Evolutionary conservation across 2,329 filamentous ascomycete species (phyloP).

Genomic region (Ophiocordyceps camponoti-saundersi): DNA sequence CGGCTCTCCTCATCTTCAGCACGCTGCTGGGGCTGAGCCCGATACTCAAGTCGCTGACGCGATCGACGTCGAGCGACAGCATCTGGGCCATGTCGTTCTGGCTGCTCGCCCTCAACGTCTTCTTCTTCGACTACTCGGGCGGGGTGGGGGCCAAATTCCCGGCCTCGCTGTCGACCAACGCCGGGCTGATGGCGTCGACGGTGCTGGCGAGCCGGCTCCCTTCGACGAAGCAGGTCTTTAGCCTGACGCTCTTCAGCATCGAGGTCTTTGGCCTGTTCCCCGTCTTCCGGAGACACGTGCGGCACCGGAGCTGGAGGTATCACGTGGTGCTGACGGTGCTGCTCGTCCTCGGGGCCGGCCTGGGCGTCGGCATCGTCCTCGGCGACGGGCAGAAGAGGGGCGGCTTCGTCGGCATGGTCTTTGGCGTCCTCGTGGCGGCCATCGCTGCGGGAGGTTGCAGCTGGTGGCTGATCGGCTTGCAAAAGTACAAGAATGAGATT

Average conservation of each 20-base stretch:
- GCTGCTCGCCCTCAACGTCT: conserved; percentile 87
- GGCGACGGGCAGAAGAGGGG: conserved; percentile 35
- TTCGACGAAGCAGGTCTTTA: conserved; percentile 87
- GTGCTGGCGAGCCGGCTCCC: conserved; percentile 81
- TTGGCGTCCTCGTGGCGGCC: conserved; percentile 58
- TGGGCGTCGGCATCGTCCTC: conserved; percentile 52
- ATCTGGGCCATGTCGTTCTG: conserved; percentile 97
- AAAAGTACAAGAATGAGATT: conserved; percentile 99
- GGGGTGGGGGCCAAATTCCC: conserved; percentile 46
- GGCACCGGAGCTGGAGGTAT: conserved; percentile 65
- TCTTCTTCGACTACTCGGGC: conserved; percentile 92
- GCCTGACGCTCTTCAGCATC: conserved; percentile 86
- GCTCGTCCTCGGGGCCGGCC: conserved; percentile 65
- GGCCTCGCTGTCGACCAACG: conserved; percentile 75
- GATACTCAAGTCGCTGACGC: conserved; percentile 91
- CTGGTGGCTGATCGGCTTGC: conserved; percentile 94
- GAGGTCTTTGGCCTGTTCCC: conserved; percentile 95
- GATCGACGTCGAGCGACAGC: conserved; percentile 78
- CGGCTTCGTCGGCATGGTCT: conserved; percentile 52
- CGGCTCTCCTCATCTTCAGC: conserved; percentile 81
- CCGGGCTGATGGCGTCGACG: conserved; percentile 88
- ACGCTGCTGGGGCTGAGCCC: conserved; percentile 82
- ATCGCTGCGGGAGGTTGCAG: conserved; percentile 83
- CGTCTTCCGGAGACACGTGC: conserved; percentile 83
- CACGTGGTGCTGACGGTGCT: conserved; percentile 61